Evolutionary conservation across 192 early-diverging fungal genomes (phyloP).

Genomic region (Funneliformis mosseae): DNA sequence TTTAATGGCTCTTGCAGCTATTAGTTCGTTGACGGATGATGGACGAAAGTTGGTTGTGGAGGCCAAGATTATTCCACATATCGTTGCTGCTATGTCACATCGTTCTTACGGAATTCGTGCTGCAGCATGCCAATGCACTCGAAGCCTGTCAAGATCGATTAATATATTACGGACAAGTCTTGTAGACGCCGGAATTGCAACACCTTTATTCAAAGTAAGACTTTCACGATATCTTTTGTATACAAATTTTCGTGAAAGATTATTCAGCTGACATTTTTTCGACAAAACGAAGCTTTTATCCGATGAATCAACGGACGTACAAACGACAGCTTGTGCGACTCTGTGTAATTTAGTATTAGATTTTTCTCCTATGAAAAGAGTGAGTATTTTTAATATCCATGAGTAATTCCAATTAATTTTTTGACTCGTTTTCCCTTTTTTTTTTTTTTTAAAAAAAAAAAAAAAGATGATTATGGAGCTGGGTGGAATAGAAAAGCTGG

Average conservation of each 20-base stretch:
- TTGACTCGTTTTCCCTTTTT: neutral
- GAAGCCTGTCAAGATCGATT: slow-evolving; percentile 74
- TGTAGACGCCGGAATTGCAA: slow-evolving; percentile 74
- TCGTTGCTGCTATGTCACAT: slow-evolving; percentile 67
- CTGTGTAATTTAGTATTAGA: slow-evolving; percentile 87
- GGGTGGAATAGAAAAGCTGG: slow-evolving; percentile 72
- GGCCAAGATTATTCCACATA: slow-evolving; percentile 70
- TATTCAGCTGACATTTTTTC: neutral
- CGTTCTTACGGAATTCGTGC: slow-evolving; percentile 58
- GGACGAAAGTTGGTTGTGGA: slow-evolving; percentile 77
- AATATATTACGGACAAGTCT: slow-evolving; percentile 75
- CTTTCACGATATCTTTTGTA: neutral
- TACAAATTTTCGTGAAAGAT: neutral
- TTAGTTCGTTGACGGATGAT: slow-evolving; percentile 71
- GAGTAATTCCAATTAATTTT: neutral
- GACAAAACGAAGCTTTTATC: slow-evolving; percentile 48
- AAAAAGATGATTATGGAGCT: slow-evolving; percentile 65
- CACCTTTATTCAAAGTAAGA: slow-evolving; percentile 65
- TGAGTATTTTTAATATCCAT: slow-evolving; percentile 1
- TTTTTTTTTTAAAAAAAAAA: too few relatives aligned
- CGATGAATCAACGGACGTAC: slow-evolving; percentile 64
- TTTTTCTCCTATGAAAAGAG: slow-evolving; percentile 77
- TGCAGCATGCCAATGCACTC: slow-evolving; percentile 80
- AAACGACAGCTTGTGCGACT: slow-evolving; percentile 70
- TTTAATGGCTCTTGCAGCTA: slow-evolving; percentile 68